Percentiles rank a stretch among this genome's conserved stretches.
phyloP scores from a whole-genome alignment of 1,284 basidiomycete species.

The Sanguinoderma infundibulare region DNA sequence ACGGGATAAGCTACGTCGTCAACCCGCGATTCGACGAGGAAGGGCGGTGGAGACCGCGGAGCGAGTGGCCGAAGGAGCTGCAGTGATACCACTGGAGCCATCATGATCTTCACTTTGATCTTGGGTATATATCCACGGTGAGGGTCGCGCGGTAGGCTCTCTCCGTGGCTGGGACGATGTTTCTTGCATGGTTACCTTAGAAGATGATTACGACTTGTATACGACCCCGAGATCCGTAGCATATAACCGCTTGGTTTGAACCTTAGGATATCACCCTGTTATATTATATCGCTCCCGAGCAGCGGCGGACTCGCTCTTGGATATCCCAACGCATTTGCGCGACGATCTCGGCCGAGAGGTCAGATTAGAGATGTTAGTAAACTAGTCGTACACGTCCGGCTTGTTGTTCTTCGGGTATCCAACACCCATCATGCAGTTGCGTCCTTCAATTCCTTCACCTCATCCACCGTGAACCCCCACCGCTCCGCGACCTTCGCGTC shows the following conservation, averaged over 20 bases:
- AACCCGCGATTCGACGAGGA: slow-evolving; percentile 78
- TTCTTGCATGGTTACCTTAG: neutral
- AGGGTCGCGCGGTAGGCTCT: neutral
- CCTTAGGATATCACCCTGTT: neutral
- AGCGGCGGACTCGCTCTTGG: neutral
- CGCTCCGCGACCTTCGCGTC: slow-evolving; percentile 27
- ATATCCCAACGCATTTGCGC: neutral
- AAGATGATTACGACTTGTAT: neutral
- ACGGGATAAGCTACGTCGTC: slow-evolving; percentile 67
- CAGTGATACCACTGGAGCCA: slow-evolving; percentile 18
- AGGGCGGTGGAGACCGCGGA: slow-evolving; percentile 68
- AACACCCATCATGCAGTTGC: slow-evolving; percentile 6
- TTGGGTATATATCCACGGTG: neutral
- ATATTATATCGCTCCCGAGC: neutral
- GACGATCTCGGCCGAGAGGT: neutral
- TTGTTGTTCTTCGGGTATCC: neutral
- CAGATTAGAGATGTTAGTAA: neutral
- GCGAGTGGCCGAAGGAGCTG: slow-evolving; percentile 73
- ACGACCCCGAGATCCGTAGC: too few species aligned
- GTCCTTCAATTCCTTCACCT: slow-evolving; percentile 26
- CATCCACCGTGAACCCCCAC: slow-evolving; percentile 31
- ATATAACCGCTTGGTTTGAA: neutral
- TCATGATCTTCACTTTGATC: neutral
- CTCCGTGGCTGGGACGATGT: neutral
- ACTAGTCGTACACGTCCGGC: neutral